These are phyloP conservation scores for Cyclotella sp. DNA, from an alignment of 108 stramenopile genomes.

Conservation along the genomic window DNA sequence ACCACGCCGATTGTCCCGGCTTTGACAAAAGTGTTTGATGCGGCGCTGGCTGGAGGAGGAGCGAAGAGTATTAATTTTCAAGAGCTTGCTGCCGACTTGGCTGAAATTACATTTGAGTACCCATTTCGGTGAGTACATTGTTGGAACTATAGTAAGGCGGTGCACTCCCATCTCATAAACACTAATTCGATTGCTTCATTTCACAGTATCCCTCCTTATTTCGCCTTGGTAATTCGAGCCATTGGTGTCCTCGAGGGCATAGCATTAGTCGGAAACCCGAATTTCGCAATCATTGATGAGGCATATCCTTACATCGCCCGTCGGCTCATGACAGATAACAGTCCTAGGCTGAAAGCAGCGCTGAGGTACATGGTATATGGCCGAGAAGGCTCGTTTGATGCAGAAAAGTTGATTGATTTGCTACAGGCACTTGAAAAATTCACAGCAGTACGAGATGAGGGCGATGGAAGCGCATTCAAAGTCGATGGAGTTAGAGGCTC, in stretches of 20 bases:
- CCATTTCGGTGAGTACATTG: slow-evolving; percentile 44
- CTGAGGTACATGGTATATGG: slow-evolving; percentile 96
- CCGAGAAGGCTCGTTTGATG: slow-evolving; percentile 87
- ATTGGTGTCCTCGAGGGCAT: slow-evolving; percentile 95
- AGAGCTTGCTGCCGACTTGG: slow-evolving; percentile 91
- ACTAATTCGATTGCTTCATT: slow-evolving; percentile 9
- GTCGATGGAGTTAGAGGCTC: slow-evolving; percentile 82
- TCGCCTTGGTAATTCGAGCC: slow-evolving; percentile 94
- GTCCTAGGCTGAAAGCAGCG: slow-evolving; percentile 83
- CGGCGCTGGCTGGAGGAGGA: slow-evolving; percentile 94
- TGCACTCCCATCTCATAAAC: not conserved
- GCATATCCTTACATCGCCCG: slow-evolving; percentile 95
- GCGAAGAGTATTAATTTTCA: slow-evolving; percentile 97
- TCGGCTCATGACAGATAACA: slow-evolving; percentile 89
- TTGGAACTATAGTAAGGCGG: not conserved
- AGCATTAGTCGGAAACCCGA: slow-evolving; percentile 93
- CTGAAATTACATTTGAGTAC: slow-evolving; percentile 93
- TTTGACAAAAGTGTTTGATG: slow-evolving; percentile 92
- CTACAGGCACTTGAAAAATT: slow-evolving; percentile 91
- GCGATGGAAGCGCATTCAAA: slow-evolving; percentile 87
- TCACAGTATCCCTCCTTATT: slow-evolving; percentile 85
- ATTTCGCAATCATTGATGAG: slow-evolving; percentile 95
- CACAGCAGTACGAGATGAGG: slow-evolving; percentile 79
- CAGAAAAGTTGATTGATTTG: slow-evolving; percentile 92
- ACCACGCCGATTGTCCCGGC: slow-evolving; percentile 93